Evolutionary conservation across 192 early-diverging fungal genomes (phyloP).

Genomic region (Coemansia sp.): DNA sequence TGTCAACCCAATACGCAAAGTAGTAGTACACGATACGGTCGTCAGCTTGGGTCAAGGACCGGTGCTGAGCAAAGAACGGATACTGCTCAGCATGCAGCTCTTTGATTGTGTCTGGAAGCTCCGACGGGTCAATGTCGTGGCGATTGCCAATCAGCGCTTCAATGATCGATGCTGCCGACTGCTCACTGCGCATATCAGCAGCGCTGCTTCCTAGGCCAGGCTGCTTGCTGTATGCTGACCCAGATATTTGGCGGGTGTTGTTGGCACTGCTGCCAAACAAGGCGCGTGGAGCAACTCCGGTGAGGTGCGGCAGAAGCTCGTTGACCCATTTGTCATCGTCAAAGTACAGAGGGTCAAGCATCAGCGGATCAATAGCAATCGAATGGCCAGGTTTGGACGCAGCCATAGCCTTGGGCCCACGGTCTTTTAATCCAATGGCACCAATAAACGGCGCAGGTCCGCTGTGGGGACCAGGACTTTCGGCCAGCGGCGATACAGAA

Average conservation of each 20-base stretch:
- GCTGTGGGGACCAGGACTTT: slow-evolving; percentile 22
- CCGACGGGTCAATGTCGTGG: slow-evolving; percentile 15
- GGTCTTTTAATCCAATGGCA: slow-evolving; percentile 26
- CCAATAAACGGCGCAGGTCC: slow-evolving; percentile 4
- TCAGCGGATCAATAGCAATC: slow-evolving; percentile 37
- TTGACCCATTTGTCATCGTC: slow-evolving; percentile 42
- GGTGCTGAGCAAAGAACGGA: slow-evolving; percentile 20
- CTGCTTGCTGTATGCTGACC: neutral
- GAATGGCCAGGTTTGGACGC: slow-evolving; percentile 10
- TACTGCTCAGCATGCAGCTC: slow-evolving; percentile 22
- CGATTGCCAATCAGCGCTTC: slow-evolving; percentile 11
- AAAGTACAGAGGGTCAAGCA: slow-evolving; percentile 52
- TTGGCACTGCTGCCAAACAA: neutral
- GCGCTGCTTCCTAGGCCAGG: neutral
- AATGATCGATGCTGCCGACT: slow-evolving; percentile 7
- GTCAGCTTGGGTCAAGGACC: neutral
- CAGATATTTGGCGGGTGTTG: neutral
- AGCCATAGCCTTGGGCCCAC: slow-evolving; percentile 12
- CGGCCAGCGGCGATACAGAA: slow-evolving; percentile 36
- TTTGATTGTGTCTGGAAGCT: slow-evolving; percentile 26
- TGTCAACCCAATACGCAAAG: slow-evolving; percentile 91
- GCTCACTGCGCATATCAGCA: neutral
- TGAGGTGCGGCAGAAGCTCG: slow-evolving; percentile 23
- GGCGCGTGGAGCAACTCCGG: neutral
- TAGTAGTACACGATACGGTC: slow-evolving; percentile 50